Conservation (phyloP, 148 eudicot genomes). For the Rhododendron griersonianum region DNA sequence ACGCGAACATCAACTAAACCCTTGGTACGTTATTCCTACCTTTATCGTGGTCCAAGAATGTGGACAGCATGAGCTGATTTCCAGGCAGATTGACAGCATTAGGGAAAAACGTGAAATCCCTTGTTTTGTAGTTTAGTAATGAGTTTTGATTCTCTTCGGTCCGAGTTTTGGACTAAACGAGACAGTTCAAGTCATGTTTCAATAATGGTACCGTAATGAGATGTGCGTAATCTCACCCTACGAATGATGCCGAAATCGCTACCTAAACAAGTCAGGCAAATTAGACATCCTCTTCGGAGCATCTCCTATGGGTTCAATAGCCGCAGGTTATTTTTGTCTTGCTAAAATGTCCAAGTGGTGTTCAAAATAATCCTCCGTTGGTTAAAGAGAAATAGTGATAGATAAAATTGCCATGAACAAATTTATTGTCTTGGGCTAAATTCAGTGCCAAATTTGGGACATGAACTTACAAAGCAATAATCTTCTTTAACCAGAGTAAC, state of each 20-base stretch:
- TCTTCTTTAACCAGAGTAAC: background rate
- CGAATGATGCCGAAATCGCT: background rate
- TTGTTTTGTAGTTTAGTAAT: too few relatives aligned
- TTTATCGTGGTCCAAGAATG: background rate
- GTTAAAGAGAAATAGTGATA: background rate
- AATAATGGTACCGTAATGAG: background rate
- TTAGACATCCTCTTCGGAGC: background rate
- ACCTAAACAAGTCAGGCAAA: background rate
- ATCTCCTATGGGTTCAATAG: background rate
- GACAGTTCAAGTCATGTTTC: background rate
- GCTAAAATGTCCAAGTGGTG: background rate
- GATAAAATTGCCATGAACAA: background rate
- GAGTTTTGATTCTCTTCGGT: too few relatives aligned
- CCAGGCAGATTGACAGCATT: background rate
- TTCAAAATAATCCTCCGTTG: background rate
- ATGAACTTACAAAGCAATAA: background rate
- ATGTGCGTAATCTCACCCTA: background rate
- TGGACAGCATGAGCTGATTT: background rate
- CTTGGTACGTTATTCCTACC: background rate
- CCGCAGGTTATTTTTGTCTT: background rate
- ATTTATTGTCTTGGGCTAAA: too few relatives aligned
- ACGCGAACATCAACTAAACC: background rate
- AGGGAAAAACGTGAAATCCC: too few relatives aligned
- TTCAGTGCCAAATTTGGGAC: background rate
- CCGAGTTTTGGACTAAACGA: too few relatives aligned